These are phyloP conservation scores for Quercus dentata DNA, from an alignment of 306 rosid genomes.

Conservation along the genomic window DNA sequence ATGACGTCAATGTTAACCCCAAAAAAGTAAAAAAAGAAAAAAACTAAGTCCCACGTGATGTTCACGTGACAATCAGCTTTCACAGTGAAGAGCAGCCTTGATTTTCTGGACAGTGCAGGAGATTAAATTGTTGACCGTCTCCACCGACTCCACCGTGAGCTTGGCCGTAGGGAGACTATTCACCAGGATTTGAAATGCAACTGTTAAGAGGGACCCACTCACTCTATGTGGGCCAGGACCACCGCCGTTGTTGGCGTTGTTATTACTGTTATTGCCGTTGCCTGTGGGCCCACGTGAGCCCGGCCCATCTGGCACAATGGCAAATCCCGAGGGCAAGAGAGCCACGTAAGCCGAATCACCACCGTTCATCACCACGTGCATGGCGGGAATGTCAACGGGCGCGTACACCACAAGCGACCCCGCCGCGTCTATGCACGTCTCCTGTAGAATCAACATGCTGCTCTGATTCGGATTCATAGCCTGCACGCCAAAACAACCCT, in stretches of 20 bases:
- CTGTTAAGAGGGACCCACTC: constrained; percentile 80
- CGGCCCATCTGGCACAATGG: constrained; percentile 85
- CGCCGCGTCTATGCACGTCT: constrained; percentile 83
- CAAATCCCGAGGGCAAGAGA: constrained; percentile 74
- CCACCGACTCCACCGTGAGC: constrained; percentile 95
- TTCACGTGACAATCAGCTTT: constrained; percentile 45
- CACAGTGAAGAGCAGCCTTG: constrained; percentile 78
- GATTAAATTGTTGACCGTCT: constrained; percentile 87
- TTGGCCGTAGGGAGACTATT: constrained; percentile 88
- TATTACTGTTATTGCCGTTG: background rate
- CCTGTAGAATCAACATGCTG: constrained; percentile 92
- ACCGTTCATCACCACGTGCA: constrained; percentile 97
- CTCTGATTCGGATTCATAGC: constrained; percentile 83
- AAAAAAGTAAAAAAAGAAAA: background rate
- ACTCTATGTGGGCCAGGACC: constrained; percentile 31
- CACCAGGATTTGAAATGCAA: constrained; percentile 94
- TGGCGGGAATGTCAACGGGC: constrained; percentile 97
- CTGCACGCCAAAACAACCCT: constrained; percentile 24
- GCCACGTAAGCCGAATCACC: constrained; percentile 98
- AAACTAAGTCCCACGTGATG: background rate
- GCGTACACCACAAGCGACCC: constrained; percentile 97
- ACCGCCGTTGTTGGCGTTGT: background rate
- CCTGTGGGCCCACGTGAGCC: constrained; percentile 37
- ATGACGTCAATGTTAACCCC: background rate
- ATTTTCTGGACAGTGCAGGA: constrained; percentile 94